Base-by-base conservation (phyloP, 2,329 filamentous ascomycete species). In the Helotiales sp. region DNA sequence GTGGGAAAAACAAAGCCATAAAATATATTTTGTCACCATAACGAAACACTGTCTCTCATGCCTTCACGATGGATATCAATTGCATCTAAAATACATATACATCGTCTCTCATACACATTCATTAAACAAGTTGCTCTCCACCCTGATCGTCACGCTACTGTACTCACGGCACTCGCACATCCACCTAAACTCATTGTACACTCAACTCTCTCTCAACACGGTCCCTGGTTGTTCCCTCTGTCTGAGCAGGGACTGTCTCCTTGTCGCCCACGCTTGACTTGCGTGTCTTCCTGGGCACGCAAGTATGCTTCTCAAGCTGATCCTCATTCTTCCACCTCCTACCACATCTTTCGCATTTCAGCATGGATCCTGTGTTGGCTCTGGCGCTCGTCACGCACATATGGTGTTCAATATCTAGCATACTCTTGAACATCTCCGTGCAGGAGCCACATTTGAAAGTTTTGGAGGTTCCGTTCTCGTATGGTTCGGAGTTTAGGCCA, bases 401-500 rank as follows among this genome's bases (percentile, higher is more conserved):
- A 19, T 40, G 36, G 10, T 13, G 12, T 34, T 34, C n/a, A 34
- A 55, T 46, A 19, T 46, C n/a, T 9, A 38, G 31, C n/a, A 40
- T 13, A 2, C 40, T n/a, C 10, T n/a, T 51, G 29, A 50, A 55
- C 0, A 30, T 17, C 17, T 55, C 51, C 17, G 10, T 12, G 12
- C 40, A 44, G 7, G 22, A n/a, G 8, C 53, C 57, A 13, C 57
- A 60, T 24, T 54, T 53, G 49, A 56, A 56, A 13, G 15, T 30
- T 9, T 55, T 40, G 5, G 12, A 30, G 12, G 5, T 15, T 8
- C 22, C 10, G 30, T n/a, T n/a, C n/a, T n/a, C n/a, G n/a, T n/a
- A n/a, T n/a, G n/a, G n/a, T n/a, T n/a, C n/a, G n/a, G n/a, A n/a
- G n/a, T n/a, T n/a, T n/a, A n/a, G n/a, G n/a, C n/a, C n/a, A n/a